Conservation (phyloP, 768 basidiomycete genomes). For the Guyanaporus albipodus region DNA sequence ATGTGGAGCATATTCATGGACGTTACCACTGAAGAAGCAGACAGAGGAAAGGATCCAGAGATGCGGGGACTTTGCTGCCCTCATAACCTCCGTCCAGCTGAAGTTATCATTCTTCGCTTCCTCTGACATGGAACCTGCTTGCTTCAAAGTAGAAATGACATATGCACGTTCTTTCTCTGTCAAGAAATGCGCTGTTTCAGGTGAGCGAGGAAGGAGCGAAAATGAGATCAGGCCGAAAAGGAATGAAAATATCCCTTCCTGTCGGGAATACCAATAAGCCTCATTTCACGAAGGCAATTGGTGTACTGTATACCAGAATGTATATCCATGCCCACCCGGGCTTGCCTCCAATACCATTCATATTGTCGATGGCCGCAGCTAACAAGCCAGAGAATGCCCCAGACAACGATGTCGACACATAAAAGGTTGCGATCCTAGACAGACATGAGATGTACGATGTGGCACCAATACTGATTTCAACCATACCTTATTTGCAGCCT, state of each 20-base stretch:
- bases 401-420: slow-evolving; percentile 46
- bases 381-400: slow-evolving; percentile 64
- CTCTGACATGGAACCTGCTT: slow-evolving; percentile 33
- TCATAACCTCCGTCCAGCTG: slow-evolving; percentile 53
- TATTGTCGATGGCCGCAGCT: slow-evolving; percentile 54
- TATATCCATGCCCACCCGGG: slow-evolving; percentile 65
- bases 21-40: slow-evolving; percentile 50
- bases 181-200: slow-evolving; percentile 47
- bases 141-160: slow-evolving; percentile 30
- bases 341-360: slow-evolving; percentile 48
- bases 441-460: neutral
- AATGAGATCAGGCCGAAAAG: slow-evolving; percentile 50
- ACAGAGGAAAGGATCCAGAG: slow-evolving; percentile 47
- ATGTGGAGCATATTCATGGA: neutral
- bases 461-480: neutral
- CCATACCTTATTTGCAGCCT: slow-evolving; percentile 23
- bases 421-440: slow-evolving; percentile 37
- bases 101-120: slow-evolving; percentile 44
- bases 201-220: slow-evolving; percentile 45
- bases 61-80: slow-evolving; percentile 49
- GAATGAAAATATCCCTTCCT: slow-evolving; percentile 63
- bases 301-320: slow-evolving; percentile 36
- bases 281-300: neutral
- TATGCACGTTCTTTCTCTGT: slow-evolving; percentile 46
- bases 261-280: neutral